phyloP scores from a whole-genome alignment of 805 yeast species.

The Huiozyma naganishii region DNA sequence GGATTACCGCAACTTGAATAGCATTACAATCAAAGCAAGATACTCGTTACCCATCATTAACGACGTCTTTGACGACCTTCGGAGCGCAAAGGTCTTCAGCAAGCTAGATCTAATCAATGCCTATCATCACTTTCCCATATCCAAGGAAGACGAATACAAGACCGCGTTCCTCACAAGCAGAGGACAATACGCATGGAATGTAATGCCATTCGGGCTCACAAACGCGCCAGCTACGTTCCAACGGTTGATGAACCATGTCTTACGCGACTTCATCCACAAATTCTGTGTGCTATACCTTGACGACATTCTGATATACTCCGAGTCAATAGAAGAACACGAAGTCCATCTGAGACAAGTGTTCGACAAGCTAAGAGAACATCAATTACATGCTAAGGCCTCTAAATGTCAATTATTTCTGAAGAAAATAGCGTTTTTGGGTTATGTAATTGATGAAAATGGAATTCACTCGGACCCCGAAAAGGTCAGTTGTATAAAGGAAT shows the following conservation, averaged over 20 bases:
- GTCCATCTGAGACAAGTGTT: background rate
- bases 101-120: conserved; percentile 8
- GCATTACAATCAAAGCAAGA: conserved; percentile 4
- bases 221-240: conserved; percentile 8
- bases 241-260: conserved; percentile 12
- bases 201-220: conserved; percentile 9
- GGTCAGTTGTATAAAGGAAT: background rate
- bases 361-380: background rate
- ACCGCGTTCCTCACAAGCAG: conserved; percentile 8
- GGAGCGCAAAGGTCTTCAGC: conserved; percentile 2
- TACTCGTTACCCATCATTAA: conserved; percentile 6
- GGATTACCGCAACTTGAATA: conserved; percentile 6
- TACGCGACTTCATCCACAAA: conserved; percentile 3
- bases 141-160: conserved; percentile 2
- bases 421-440: background rate
- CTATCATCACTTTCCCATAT: conserved; percentile 9
- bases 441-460: background rate
- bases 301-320: conserved; percentile 1
- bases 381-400: background rate
- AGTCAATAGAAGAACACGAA: background rate
- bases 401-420: background rate
- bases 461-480: background rate
- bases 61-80: conserved; percentile 1
- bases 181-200: conserved; percentile 9
- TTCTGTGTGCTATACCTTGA: conserved; percentile 10